Evolutionary conservation across 2,329 filamentous ascomycete species (phyloP).

Genomic region (Monilinia fructigena): DNA sequence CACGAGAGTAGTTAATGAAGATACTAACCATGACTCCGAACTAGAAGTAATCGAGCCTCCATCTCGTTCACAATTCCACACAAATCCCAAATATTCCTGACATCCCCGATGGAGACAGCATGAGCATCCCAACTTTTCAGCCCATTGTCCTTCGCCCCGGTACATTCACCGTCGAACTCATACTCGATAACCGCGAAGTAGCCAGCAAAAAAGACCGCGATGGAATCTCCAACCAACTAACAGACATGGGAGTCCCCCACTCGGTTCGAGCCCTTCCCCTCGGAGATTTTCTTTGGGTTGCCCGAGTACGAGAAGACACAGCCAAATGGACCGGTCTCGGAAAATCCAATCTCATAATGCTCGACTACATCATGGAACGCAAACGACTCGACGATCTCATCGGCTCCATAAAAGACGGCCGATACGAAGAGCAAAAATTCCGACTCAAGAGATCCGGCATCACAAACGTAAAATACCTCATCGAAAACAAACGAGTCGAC

Average conservation of each 20-base stretch:
- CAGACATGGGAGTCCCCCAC: conserved; percentile 51
- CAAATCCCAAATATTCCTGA: neutral
- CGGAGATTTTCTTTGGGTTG: conserved; percentile 78
- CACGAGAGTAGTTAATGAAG: neutral
- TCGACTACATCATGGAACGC: conserved; percentile 79
- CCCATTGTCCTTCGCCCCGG: conserved; percentile 63
- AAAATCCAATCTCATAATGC: conserved; percentile 67
- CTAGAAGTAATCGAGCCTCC: neutral
- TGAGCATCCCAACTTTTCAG: conserved; percentile 44
- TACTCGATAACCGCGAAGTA: conserved; percentile 74
- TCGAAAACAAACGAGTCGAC: conserved; percentile 69
- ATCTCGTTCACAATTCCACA: neutral
- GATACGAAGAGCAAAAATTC: conserved; percentile 84
- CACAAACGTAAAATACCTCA: conserved; percentile 74
- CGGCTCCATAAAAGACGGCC: conserved; percentile 76
- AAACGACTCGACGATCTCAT: conserved; percentile 79
- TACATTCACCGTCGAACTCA: conserved; percentile 68
- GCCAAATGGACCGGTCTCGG: conserved; percentile 52
- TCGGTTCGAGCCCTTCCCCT: conserved; percentile 65
- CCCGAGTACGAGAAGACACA: conserved; percentile 58
- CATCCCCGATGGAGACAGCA: conserved; percentile 34
- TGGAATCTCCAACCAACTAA: conserved; percentile 68
- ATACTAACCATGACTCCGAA: conserved; percentile 24
- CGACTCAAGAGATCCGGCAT: conserved; percentile 69
- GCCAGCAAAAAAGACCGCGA: conserved; percentile 70